These are phyloP conservation scores for Nigrospora sphaerica DNA, from an alignment of 2,329 filamentous ascomycete species.

Conservation along the genomic window DNA sequence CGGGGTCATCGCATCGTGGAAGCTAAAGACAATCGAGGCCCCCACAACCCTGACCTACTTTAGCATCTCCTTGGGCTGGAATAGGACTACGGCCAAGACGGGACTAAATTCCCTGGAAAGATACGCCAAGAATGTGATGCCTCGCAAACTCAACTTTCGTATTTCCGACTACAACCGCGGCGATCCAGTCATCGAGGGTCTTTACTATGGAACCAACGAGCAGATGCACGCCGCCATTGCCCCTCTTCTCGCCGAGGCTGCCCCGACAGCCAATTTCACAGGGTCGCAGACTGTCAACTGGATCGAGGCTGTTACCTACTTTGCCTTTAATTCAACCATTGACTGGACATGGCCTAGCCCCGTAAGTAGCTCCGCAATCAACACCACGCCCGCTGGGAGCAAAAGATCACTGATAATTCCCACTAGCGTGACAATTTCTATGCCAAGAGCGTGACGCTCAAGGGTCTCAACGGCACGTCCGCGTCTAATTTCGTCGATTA, in stretches of 20 bases:
- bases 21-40: constrained; percentile 21
- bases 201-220: constrained; percentile 28
- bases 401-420: constrained; percentile 5
- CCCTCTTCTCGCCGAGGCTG: constrained; percentile 25
- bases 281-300: constrained; percentile 21
- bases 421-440: constrained; percentile 34
- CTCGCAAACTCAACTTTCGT: constrained; percentile 33
- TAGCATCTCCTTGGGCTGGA: constrained; percentile 18
- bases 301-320: constrained; percentile 23
- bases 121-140: constrained; percentile 23
- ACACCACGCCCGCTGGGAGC: background rate
- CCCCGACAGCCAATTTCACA: constrained; percentile 24
- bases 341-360: constrained; percentile 19
- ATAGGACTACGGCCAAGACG: constrained; percentile 14
- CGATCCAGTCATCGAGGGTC: constrained; percentile 27
- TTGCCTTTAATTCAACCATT: constrained; percentile 16
- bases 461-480: constrained; percentile 24
- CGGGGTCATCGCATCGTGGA: constrained; percentile 20
- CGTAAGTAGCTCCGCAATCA: constrained; percentile 6
- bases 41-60: constrained; percentile 22
- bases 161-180: constrained; percentile 25
- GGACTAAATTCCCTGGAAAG: constrained; percentile 41
- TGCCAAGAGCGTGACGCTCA: constrained; percentile 31
- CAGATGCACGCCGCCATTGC: constrained; percentile 22
- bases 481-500: constrained; percentile 29